These are phyloP conservation scores for Hymenoscyphus scutula DNA, from an alignment of 2,329 filamentous ascomycete species.

Conservation along the genomic window DNA sequence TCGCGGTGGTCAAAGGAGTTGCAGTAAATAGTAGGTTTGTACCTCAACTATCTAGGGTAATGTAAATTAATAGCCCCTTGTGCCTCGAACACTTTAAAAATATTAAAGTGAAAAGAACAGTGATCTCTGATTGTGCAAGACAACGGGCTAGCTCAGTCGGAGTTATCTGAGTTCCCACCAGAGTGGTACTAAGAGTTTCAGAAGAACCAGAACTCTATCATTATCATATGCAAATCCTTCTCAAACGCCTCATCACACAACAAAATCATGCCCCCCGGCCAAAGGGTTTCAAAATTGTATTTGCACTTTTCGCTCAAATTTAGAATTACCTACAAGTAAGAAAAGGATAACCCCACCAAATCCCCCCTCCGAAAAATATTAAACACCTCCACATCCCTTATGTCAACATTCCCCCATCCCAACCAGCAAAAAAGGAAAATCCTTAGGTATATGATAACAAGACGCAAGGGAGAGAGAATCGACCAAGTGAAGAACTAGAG, in stretches of 20 bases:
- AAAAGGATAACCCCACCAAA: neutral
- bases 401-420: neutral
- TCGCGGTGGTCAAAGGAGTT: too few species aligned
- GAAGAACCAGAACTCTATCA: too few species aligned
- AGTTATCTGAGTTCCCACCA: too few species aligned
- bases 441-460: constrained; percentile 25
- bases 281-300: neutral
- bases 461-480: neutral
- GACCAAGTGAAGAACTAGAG: constrained; percentile 40
- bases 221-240: neutral
- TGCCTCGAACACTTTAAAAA: too few species aligned
- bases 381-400: constrained; percentile 2
- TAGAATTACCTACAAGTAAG: constrained; percentile 6
- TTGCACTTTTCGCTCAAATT: neutral
- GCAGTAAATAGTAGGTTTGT: too few species aligned
- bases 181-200: too few species aligned
- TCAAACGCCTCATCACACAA: neutral
- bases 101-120: too few species aligned
- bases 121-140: too few species aligned
- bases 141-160: too few species aligned
- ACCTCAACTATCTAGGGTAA: too few species aligned
- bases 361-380: constrained; percentile 4
- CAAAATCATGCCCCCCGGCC: neutral
- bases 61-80: too few species aligned
- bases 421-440: constrained; percentile 1